Evolutionary conservation across 192 early-diverging fungal species (phyloP), one percentile per base, ranked within the genome.

Genomic region (Allomyces macrogynus): DNA sequence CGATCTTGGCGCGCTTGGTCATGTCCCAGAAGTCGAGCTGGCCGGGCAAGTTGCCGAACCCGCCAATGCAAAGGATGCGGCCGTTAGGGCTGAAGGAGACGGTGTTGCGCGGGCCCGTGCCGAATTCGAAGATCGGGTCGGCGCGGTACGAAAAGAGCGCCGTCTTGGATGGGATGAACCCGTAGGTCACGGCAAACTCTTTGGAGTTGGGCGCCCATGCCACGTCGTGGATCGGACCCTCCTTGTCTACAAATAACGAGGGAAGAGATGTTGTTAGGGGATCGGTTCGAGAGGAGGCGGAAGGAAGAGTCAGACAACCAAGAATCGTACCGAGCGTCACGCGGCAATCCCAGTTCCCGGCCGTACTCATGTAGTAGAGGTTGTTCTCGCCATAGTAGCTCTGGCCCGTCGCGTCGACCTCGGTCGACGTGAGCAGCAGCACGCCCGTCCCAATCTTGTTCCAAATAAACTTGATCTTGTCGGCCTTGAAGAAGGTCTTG

Each of bases 341-440:
- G 67, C 86, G 83, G 71, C 90, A 89, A 76, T 95, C 91, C 78
- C 88, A 95, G 74, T 87, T 92, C 10, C 91, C 93, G 49, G 89
- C 82, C 1, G 87, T 89, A 16, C 93, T 80, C 63, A 99, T 74
- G 66, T 87, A 95, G 74, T 91, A 95, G 66, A 99, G 77, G 57
- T 84, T 87, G 24, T 91, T 92, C 71, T 99, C 95, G 67, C 96
- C 96, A 71, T 99, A 99, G 80, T 99, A 99, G 26, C 87, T 90
- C 70, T 89, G 85, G 66, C 90, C 90, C 20, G 93, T 89, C 71
- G 86, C 91, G 74, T 97, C 94, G 44, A 96, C 87, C 43, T 99
- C 96, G 40, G 96, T 95, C 25, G 87, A 87, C 8, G 94, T 90
- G 72, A 93, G 82, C 32, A 95, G 87, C 64, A 97, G 79, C 26